Base-by-base conservation (phyloP, 768 basidiomycete species). In the Suillus decipiens region DNA sequence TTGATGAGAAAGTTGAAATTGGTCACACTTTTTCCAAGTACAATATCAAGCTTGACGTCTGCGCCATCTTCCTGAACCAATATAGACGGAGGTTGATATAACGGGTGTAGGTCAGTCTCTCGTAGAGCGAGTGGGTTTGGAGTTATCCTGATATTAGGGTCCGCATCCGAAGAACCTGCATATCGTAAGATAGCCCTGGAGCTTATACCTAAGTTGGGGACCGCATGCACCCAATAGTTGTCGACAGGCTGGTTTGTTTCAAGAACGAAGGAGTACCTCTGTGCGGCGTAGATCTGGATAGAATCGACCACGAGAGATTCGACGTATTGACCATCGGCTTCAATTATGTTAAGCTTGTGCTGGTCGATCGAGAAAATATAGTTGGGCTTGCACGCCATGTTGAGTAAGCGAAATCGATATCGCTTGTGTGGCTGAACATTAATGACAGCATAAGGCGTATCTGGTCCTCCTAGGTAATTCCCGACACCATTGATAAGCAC, bases 181-280 rank as follows among this genome's bases (percentile, higher is more conserved):
- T 84, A 84, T 39, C 78, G 74, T 10, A 84, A 72, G 61, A 84
- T 80, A 1, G 79, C 82, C 50, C 4, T 51, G 31, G 79, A 81
- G 70, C 81, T 80, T 61, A 72, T 50, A 14, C 75, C 76, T 63
- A 72, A 62, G 24, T 66, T 62, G 3, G 80, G 79, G 6, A 70
- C 33, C 2, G 79, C 78, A 19, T 75, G 79, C 51, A 80, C 77
- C 78, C 82, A 81, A 58, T 82, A 83, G 64, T 80, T 82, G 57
- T 68, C 73, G 42, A 78, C 63, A 0, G 73, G 63, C 51, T 76
- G 71, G 39, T 76, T 75, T 2, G 78, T 77, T 53, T 67, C 68
- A 9, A 82, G 63, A 11, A 84, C 69, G 64, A 84, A 72, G 0
- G 84, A 82, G 67, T 86, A 86, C 22, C 85, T 79, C 69, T 86